Evolutionary conservation across 1,284 basidiomycete genomes (phyloP).

Genomic region (Naganishia sp.): DNA sequence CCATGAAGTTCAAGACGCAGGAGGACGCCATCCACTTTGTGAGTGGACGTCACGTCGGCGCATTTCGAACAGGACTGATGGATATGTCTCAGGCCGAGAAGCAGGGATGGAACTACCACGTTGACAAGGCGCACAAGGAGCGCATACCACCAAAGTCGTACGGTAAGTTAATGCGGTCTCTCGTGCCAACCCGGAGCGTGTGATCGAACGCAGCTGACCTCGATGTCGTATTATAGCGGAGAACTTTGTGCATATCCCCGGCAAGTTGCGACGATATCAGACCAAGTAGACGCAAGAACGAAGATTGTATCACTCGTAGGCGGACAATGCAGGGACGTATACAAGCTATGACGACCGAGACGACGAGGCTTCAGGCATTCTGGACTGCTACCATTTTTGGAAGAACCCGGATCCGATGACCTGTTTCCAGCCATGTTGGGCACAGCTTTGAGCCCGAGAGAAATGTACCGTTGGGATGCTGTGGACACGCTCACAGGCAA

Average conservation of each 20-base stretch:
- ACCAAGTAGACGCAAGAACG: slow-evolving; percentile 72
- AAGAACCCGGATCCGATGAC: too few species aligned
- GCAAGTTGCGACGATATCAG: slow-evolving; percentile 79
- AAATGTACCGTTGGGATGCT: too few species aligned
- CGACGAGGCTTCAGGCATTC: too few species aligned
- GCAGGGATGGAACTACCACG: slow-evolving; percentile 58
- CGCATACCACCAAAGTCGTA: slow-evolving; percentile 89
- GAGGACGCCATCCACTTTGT: slow-evolving; percentile 89
- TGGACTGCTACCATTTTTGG: too few species aligned
- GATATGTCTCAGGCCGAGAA: slow-evolving; percentile 44
- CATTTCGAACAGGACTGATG: slow-evolving; percentile 16
- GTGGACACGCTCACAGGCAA: too few species aligned
- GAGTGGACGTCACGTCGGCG: slow-evolving; percentile 28
- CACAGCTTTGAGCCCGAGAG: too few species aligned
- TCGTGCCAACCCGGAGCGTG: background rate
- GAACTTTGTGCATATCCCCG: slow-evolving; percentile 81
- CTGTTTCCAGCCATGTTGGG: too few species aligned
- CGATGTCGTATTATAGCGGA: slow-evolving; percentile 55
- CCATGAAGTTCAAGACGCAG: slow-evolving; percentile 80
- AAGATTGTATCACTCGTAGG: too few species aligned
- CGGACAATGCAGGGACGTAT: too few species aligned
- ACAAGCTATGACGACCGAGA: too few species aligned
- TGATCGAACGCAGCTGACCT: slow-evolving; percentile 9
- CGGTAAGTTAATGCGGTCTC: slow-evolving; percentile 52
- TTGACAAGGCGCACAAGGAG: slow-evolving; percentile 68